A percentile compares a stretch with the other conserved stretches of the same genome.
Evolutionary conservation across 306 rosid genomes (phyloP).

Genomic region (Senna tora): DNA sequence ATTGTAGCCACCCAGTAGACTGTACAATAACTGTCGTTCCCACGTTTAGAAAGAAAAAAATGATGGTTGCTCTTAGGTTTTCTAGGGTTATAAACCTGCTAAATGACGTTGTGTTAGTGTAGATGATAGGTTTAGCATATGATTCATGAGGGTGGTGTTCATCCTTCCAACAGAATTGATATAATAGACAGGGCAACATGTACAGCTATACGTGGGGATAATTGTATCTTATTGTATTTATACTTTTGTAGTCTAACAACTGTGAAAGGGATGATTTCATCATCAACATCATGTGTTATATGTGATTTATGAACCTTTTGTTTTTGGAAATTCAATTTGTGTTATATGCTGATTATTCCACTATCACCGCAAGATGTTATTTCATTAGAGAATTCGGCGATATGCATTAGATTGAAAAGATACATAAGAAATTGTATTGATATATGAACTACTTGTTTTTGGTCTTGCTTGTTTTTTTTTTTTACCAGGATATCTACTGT

Average conservation of each 20-base stretch:
- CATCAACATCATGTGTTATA: neutral
- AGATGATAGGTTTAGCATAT: conserved; percentile 60
- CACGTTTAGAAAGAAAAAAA: conserved; percentile 43
- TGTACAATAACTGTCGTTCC: conserved; percentile 55
- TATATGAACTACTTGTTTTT: too few species aligned
- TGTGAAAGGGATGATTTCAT: conserved; percentile 26
- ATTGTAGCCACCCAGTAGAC: conserved; percentile 48
- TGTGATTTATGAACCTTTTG: conserved; percentile 29
- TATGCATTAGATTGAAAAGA: too few species aligned
- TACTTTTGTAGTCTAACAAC: conserved; percentile 44
- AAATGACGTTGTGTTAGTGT: conserved; percentile 47
- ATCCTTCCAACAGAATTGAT: conserved; percentile 43
- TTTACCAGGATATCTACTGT: too few species aligned
- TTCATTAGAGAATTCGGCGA: too few species aligned
- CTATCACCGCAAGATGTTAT: too few species aligned
- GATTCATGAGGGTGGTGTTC: conserved; percentile 49
- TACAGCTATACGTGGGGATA: conserved; percentile 75
- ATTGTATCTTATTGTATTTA: conserved; percentile 47
- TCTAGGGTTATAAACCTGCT: conserved; percentile 42
- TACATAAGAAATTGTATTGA: too few species aligned
- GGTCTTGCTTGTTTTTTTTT: too few species aligned
- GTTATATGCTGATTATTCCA: too few species aligned
- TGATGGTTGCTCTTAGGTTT: conserved; percentile 34
- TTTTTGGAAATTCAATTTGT: conserved; percentile 2
- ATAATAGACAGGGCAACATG: conserved; percentile 47